Percentiles rank a stretch among this genome's conserved stretches.
Conservation (phyloP, 1,284 basidiomycete species). For the Apiotrichum gracile region DNA sequence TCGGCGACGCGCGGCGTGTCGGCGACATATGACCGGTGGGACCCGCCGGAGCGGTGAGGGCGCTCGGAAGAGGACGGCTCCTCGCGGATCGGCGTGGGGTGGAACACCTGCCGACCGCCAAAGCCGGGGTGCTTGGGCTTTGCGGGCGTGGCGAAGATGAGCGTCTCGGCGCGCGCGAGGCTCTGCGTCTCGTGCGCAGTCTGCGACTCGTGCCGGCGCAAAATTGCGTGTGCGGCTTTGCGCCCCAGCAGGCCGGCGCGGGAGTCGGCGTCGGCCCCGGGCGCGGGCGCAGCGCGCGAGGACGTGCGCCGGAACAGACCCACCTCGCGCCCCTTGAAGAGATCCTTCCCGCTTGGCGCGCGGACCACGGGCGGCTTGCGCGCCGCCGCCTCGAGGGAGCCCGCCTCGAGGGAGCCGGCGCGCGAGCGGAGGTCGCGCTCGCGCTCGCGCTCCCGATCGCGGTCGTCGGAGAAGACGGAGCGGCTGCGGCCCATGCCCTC, state of each 20-base stretch:
- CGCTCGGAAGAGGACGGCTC: slow-evolving; percentile 20
- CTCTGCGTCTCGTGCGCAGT: not conserved
- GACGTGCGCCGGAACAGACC: slow-evolving; percentile 3
- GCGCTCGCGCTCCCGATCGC: not conserved
- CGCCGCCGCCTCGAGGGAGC: too few species aligned
- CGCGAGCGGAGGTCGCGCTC: not conserved
- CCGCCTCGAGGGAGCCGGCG: not conserved
- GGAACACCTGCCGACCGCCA: not conserved
- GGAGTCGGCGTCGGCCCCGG: not conserved
- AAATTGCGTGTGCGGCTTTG: not conserved
- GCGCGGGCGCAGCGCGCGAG: not conserved
- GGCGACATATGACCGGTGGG: not conserved
- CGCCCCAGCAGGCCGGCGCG: slow-evolving; percentile 24
- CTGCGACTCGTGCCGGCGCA: slow-evolving; percentile 6
- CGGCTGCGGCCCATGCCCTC: too few species aligned
- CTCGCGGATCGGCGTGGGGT: slow-evolving; percentile 39
- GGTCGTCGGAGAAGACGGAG: not conserved
- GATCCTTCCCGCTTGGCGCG: slow-evolving; percentile 34
- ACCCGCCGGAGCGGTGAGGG: too few species aligned
- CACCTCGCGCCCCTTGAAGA: slow-evolving; percentile 22
- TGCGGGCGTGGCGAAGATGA: slow-evolving; percentile 39
- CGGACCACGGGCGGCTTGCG: slow-evolving; percentile 6
- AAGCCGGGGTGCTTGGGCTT: slow-evolving; percentile 20
- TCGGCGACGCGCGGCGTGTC: too few species aligned
- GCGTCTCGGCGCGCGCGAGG: slow-evolving; percentile 15